These are phyloP conservation scores for Entamoeba moshkovskii DNA, from an alignment of 208 protist genomes.

Conservation along the genomic window DNA sequence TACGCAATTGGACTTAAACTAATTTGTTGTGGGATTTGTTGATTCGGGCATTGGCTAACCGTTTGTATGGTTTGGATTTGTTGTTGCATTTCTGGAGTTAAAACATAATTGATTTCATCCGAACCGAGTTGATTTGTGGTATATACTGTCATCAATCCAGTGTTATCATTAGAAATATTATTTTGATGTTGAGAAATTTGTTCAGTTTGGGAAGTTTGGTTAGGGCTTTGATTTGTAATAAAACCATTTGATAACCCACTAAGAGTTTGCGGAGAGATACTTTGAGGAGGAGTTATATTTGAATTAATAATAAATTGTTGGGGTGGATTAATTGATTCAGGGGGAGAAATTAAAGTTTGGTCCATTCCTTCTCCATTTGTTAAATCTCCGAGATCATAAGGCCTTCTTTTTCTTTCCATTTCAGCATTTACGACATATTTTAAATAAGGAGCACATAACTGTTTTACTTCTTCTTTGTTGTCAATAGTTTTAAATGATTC, in stretches of 20 bases:
- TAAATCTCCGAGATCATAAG: not conserved
- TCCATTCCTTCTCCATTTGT: not conserved
- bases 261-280: too few relatives aligned
- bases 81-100: not conserved
- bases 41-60: not conserved
- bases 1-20: not conserved
- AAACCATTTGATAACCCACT: too few relatives aligned
- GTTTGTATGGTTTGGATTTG: not conserved
- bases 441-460: not conserved
- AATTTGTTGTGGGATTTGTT: not conserved
- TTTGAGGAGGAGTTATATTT: not conserved
- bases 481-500: not conserved
- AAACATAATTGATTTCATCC: not conserved
- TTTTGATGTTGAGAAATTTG: not conserved
- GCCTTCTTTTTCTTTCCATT: not conserved
- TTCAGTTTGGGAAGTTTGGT: not conserved
- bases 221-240: not conserved
- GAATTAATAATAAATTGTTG: not conserved
- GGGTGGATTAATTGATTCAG: not conserved
- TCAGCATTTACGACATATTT: not conserved
- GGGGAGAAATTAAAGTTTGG: not conserved
- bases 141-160: too few relatives aligned
- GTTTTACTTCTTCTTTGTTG: not conserved
- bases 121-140: too few relatives aligned
- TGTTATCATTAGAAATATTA: not conserved